phyloP scores from a whole-genome alignment of 1,139 yeast species.

The Hansenula sp. region DNA sequence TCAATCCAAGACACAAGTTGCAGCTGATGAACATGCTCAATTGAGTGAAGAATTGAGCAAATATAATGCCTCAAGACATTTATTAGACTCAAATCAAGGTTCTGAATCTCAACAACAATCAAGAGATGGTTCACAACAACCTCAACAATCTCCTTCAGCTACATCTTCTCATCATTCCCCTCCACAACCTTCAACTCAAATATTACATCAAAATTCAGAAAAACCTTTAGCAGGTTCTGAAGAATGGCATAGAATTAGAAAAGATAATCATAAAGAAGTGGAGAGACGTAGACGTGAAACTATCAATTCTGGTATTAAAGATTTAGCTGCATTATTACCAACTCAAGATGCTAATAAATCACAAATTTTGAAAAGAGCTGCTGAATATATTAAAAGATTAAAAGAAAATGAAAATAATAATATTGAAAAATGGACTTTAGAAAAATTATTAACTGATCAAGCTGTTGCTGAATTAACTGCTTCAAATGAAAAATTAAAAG shows the following conservation, averaged over 20 bases:
- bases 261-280: constrained; percentile 94
- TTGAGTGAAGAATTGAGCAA: constrained; percentile 2
- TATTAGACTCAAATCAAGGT: neutral
- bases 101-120: constrained; percentile 9
- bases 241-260: constrained; percentile 84
- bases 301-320: constrained; percentile 84
- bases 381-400: constrained; percentile 82
- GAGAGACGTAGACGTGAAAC: constrained; percentile 94
- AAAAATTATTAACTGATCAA: constrained; percentile 86
- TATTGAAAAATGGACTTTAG: constrained; percentile 92
- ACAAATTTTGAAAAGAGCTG: constrained; percentile 81
- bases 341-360: constrained; percentile 90
- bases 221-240: constrained; percentile 61
- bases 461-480: constrained; percentile 77
- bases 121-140: neutral
- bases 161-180: constrained; percentile 21
- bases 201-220: constrained; percentile 14
- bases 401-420: constrained; percentile 85
- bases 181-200: constrained; percentile 17
- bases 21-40: constrained; percentile 25
- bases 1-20: constrained; percentile 22
- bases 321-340: constrained; percentile 70
- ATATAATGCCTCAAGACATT: neutral
- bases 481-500: constrained; percentile 73
- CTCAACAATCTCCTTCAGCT: constrained; percentile 25